A percentile compares a stretch with the other conserved stretches of the same genome.
phyloP scores from a whole-genome alignment of 140 eudicot genomes.

The Senecio squalidus region DNA sequence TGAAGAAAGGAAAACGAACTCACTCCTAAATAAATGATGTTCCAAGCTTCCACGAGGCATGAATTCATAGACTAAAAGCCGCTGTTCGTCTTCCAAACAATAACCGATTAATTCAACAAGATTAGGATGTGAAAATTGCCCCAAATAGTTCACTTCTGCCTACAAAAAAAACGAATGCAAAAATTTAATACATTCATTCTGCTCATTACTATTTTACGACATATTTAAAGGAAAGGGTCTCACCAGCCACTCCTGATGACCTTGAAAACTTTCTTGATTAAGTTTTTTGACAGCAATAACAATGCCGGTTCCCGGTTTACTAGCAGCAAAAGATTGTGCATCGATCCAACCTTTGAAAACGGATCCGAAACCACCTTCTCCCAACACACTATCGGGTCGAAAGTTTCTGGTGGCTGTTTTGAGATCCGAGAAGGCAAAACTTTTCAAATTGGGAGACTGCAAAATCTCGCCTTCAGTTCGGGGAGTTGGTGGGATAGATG shows the following conservation, averaged over 20 bases:
- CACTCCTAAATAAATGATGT: slow-evolving; percentile 73
- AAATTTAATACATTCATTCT: too few relatives aligned
- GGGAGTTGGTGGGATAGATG: slow-evolving; percentile 68
- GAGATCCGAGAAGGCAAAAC: slow-evolving; percentile 62
- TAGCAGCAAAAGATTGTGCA: slow-evolving; percentile 53
- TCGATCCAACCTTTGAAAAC: slow-evolving; percentile 98
- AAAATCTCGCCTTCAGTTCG: slow-evolving; percentile 77
- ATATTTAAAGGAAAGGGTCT: slow-evolving; percentile 21
- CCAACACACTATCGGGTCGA: slow-evolving; percentile 83
- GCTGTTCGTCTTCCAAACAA: slow-evolving; percentile 74
- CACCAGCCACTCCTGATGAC: slow-evolving; percentile 96
- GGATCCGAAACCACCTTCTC: slow-evolving; percentile 93
- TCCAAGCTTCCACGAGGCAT: slow-evolving; percentile 92
- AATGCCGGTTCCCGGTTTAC: slow-evolving; percentile 87
- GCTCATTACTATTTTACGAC: too few relatives aligned
- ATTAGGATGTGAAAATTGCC: slow-evolving; percentile 73
- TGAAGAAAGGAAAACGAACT: slow-evolving; percentile 13
- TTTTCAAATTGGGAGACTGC: slow-evolving; percentile 61
- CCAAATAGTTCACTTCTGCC: slow-evolving; percentile 85
- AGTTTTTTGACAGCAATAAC: slow-evolving; percentile 86
- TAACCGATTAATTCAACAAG: slow-evolving; percentile 66
- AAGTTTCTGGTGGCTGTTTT: slow-evolving; percentile 74
- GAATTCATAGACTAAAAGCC: slow-evolving; percentile 75
- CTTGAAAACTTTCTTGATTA: slow-evolving; percentile 77
- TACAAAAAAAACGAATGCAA: slow-evolving; percentile 3